Evolutionary conservation across 805 yeast genomes (phyloP), one percentile per base, ranked within the genome.

Genomic region (Yarrowia sp.): DNA sequence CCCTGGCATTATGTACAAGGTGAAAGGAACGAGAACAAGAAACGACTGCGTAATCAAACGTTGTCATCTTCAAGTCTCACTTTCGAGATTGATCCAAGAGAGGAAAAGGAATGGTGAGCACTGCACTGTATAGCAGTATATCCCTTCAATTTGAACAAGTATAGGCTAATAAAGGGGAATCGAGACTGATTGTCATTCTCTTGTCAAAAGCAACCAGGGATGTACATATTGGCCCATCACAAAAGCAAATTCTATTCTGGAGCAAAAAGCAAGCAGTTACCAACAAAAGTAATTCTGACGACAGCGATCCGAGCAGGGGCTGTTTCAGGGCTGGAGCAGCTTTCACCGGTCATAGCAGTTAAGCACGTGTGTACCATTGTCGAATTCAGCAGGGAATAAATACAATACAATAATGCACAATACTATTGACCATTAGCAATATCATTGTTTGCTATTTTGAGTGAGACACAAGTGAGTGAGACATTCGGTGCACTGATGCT

Each of bases 271-370:
- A 41, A 41, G 2, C 11, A 14, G 11, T 22, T 3, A 4, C 11
- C 14, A 14, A 12, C 17, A 48, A 30, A 48, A 48, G 54, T 9
- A 48, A 48, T 17, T 19, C 2, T 10, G 17, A 48, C 54, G 54
- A 38, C 17, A 48, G 54, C 54, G 54, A 48, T 48, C 54, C 52
- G 52, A 46, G 24, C 52, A 46, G 52, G 35, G 52, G 52, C 24
- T 32, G 38, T 48, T 48, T 44, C 33, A 30, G 30, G 35, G 51
- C n/a, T 22, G 11, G 10, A 3, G 44, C 24, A 24, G 44, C n/a
- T 40, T 10, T 40, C 36, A 22, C 10, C 28, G 26, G 43, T 40
- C 24, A 7, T 40, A 40, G 24, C 41, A 17, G 41, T 10, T 14
- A 30, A 17, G 52, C 51, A 44, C 51, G 51, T 44, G 48, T 28